Evolutionary conservation across 225 moss, liverwort and hornwort species (phyloP), one percentile per base, ranked within the genome.

Genomic region (Pleurozium schreberi): DNA sequence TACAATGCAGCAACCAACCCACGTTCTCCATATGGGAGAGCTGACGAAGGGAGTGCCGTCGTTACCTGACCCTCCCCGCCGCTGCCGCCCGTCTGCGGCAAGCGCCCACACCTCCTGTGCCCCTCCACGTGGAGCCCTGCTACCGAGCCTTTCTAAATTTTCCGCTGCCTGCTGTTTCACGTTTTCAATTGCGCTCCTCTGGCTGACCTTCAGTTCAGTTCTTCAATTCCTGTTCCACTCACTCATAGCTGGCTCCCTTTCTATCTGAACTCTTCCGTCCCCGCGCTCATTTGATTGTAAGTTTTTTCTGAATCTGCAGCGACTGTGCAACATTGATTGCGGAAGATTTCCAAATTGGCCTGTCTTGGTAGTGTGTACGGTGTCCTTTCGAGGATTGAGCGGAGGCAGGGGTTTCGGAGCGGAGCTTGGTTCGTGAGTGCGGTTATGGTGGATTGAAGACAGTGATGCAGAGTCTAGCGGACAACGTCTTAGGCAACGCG

Each of bases 401-500:
- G 74, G 86, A 70, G 75, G 16, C 33, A 62, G 80, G 68, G 88
- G 47, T 84, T 88, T 89, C 78, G 57, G 67, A 73, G 45, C 53
- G 42, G 66, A 83, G 77, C 73, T 61, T 25, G 40, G 71, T 75
- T 61, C 22, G 58, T n/a, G 69, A 70, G n/a, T 73, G 84, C 62
- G 87, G 81, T 86, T 81, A 84, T 88, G 86, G 81, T 88, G 31
- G 81, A 75, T 77, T 42, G 59, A 36, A 58, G 47, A 40, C 58
- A 85, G 91, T 59, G 93, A 93, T 93, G 92, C 93, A 92, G 87
- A 90, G 88, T 90, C 92, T 93, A 67, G 93, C 85, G 80, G 93
- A 93, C 86, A 87, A 76, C 88, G 90, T 93, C 76, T 83, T 93
- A 78, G 93, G 93, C 81, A 93, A 91, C 81, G 93, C 92, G 28